Conservation (phyloP, 306 rosid species). For the Canavalia ensiformis region DNA sequence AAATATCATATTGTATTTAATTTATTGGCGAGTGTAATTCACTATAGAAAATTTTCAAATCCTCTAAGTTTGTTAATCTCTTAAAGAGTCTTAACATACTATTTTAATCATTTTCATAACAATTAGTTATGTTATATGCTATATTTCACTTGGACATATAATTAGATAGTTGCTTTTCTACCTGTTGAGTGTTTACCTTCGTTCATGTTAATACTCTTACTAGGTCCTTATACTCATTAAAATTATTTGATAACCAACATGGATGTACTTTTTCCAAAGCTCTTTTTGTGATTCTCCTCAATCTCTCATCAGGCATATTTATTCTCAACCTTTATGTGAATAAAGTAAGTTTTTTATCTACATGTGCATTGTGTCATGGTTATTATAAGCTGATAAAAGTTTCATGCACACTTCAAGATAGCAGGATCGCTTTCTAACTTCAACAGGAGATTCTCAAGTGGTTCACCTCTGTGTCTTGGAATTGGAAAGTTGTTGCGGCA, state of each 20-base stretch:
- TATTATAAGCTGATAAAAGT: slow-evolving; percentile 45
- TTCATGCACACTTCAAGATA: slow-evolving; percentile 64
- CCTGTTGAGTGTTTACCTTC: slow-evolving; percentile 39
- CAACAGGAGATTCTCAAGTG: slow-evolving; percentile 53
- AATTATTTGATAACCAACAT: slow-evolving; percentile 65
- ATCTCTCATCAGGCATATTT: slow-evolving; percentile 73
- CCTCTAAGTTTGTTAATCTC: background rate
- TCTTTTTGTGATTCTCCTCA: slow-evolving; percentile 69
- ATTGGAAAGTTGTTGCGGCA: slow-evolving; percentile 72
- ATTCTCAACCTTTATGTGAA: slow-evolving; percentile 88
- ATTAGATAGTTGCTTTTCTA: slow-evolving; percentile 19
- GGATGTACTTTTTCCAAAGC: slow-evolving; percentile 67
- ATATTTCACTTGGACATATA: slow-evolving; percentile 23
- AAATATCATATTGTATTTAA: background rate
- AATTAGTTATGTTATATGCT: slow-evolving; percentile 16
- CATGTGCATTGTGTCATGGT: slow-evolving; percentile 26
- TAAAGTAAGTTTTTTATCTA: slow-evolving; percentile 64
- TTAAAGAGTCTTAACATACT: background rate
- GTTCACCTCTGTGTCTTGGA: slow-evolving; percentile 45
- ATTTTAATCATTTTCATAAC: slow-evolving; percentile 34
- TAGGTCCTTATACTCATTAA: slow-evolving; percentile 80
- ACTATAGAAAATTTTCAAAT: background rate
- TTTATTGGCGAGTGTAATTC: background rate
- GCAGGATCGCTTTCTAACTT: slow-evolving; percentile 86
- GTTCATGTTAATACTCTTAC: slow-evolving; percentile 41